Base-by-base conservation (phyloP, 345 rosid species). In the Cochlearia excelsa region DNA sequence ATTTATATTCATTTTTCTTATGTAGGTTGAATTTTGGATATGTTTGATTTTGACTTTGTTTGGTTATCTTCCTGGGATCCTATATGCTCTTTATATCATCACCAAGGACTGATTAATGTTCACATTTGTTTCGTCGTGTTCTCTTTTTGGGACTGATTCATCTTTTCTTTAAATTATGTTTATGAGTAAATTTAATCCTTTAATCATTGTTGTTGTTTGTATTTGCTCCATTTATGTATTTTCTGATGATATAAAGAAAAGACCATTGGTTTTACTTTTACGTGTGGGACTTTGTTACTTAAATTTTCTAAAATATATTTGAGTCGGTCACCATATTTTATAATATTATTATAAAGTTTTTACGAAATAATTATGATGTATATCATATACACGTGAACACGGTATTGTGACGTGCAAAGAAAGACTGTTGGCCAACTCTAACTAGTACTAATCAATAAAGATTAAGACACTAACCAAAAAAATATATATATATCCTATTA, bases 1-100 rank as follows among this genome's bases (percentile, higher is more conserved):
- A 16, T 16, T 16, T 16, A 16, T 16, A 16, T 16, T 16, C 23
- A 16, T 2, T 2, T 33, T 33, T 33, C 3, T 2, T 33, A 2
- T 33, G 62, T 74, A 89, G 95, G 76, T 39, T 35, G 89, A 86
- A 78, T 86, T 89, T 58, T 89, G 97, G 97, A 90, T 90, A 79
- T 90, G 95, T 75, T 73, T 90, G 75, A 4, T 84, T 2, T 73
- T 90, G 39, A 87, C 93, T 8, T 3, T 90, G 5, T 46, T 87
- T 0, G 92, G 97, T 0, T 90, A 80, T 59, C n/a, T 86, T 45
- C 97, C 97, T 59, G 97, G 97, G 37, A 90, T 87, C 66, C 71
- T 87, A 1, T 90, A 87, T 39, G 95, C 95, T 2, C 16, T 86
- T 65, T 90, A 81, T 72, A 74, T 70, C 68, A 69, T 88, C 69